phyloP scores from a whole-genome alignment of 2,329 filamentous ascomycete genomes.

The Xylariales sp. region DNA sequence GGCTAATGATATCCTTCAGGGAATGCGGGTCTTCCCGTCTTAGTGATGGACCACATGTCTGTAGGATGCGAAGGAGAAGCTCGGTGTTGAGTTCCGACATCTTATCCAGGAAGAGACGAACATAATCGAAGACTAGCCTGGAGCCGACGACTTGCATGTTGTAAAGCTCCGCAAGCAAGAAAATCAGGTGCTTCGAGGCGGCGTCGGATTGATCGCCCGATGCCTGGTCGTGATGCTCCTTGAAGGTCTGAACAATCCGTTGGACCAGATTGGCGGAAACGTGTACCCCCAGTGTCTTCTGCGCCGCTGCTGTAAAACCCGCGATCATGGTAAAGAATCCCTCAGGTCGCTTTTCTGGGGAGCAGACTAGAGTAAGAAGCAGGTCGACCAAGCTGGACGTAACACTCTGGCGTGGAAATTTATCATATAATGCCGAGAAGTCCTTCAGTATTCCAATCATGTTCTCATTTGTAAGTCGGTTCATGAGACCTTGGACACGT shows the following conservation, averaged over 20 bases:
- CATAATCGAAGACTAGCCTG: conserved; percentile 84
- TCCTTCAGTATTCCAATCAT: conserved; percentile 78
- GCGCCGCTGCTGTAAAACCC: conserved; percentile 82
- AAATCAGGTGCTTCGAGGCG: conserved; percentile 57
- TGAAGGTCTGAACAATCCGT: conserved; percentile 70
- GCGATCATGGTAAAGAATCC: conserved; percentile 88
- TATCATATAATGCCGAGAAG: conserved; percentile 77
- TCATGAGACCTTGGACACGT: conserved; percentile 83
- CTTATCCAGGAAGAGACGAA: conserved; percentile 68
- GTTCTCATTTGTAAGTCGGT: conserved; percentile 88
- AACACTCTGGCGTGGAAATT: conserved; percentile 81
- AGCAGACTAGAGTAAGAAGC: conserved; percentile 73
- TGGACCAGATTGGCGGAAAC: conserved; percentile 86
- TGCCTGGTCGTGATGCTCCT: conserved; percentile 53
- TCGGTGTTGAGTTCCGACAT: conserved; percentile 87
- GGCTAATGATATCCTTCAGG: conserved; percentile 80
- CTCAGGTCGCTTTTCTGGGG: conserved; percentile 73
- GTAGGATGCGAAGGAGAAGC: conserved; percentile 77
- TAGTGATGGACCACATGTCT: conserved; percentile 74
- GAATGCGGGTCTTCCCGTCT: conserved; percentile 84
- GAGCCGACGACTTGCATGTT: conserved; percentile 84
- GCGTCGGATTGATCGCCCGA: conserved; percentile 28
- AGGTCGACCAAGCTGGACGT: conserved; percentile 75
- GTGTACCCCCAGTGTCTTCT: conserved; percentile 81
- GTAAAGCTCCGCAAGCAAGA: conserved; percentile 81